Evolutionary conservation across 1,284 basidiomycete species (phyloP).

Genomic region (Anthracocystis setariae): DNA sequence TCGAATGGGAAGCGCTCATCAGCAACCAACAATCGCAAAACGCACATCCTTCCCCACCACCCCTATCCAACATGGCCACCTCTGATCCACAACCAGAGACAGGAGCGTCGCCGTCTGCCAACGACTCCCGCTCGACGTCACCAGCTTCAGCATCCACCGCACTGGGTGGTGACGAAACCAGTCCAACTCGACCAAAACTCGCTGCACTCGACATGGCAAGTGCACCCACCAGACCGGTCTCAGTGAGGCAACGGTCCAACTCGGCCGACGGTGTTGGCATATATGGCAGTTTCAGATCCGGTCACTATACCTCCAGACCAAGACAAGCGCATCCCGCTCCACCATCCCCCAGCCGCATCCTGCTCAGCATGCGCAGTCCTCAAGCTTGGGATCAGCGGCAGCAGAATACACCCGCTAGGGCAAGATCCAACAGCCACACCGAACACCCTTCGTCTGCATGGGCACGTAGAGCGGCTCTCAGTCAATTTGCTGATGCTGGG

Average conservation of each 20-base stretch:
- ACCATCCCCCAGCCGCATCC: constrained; percentile 5
- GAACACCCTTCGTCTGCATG: constrained; percentile 15
- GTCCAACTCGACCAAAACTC: constrained; percentile 10
- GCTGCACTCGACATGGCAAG: constrained; percentile 1
- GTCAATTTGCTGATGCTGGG: constrained; percentile 22
- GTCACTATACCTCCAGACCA: constrained; percentile 24
- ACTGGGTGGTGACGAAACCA: constrained; percentile 6
- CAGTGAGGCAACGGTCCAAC: constrained; percentile 25
- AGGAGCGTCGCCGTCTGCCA: constrained; percentile 2
- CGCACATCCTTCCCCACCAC: constrained; percentile 4
- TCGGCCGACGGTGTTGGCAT: constrained; percentile 20
- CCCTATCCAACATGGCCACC: constrained; percentile 7
- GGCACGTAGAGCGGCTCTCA: constrained; percentile 13
- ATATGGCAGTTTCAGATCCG: constrained; percentile 17
- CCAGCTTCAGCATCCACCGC: constrained; percentile 13
- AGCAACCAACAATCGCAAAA: constrained; percentile 8
- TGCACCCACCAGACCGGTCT: background rate
- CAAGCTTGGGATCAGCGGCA: constrained; percentile 14
- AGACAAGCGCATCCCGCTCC: constrained; percentile 42
- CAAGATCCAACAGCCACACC: constrained; percentile 22
- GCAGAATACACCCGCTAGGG: background rate
- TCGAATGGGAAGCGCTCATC: constrained; percentile 40
- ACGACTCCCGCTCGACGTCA: constrained; percentile 3
- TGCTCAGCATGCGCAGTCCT: constrained; percentile 20
- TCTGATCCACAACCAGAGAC: background rate